These are phyloP conservation scores for Scedosporium boydii DNA, from an alignment of 2,329 filamentous ascomycete genomes.

Conservation along the genomic window DNA sequence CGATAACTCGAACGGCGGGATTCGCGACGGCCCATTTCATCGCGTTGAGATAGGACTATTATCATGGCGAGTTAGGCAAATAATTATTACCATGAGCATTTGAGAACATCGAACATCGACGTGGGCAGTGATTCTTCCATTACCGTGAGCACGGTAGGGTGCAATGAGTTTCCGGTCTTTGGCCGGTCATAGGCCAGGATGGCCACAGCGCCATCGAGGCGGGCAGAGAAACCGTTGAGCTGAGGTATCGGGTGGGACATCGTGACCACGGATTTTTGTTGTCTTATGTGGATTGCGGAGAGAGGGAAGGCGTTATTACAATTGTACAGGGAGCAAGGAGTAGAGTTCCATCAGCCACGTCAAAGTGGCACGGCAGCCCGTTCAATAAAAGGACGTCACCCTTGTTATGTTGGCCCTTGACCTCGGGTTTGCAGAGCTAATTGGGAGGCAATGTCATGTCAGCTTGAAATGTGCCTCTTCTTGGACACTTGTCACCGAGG, in stretches of 20 bases:
- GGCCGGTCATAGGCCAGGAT: constrained; percentile 3
- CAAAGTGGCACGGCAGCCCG: background rate
- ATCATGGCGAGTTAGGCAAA: background rate
- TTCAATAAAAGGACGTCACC: background rate
- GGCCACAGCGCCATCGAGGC: constrained; percentile 1
- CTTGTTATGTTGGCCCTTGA: background rate
- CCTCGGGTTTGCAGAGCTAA: background rate
- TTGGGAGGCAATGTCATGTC: background rate
- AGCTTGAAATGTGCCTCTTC: background rate
- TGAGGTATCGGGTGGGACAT: background rate
- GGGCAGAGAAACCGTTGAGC: background rate
- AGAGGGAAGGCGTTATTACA: background rate
- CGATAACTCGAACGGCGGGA: constrained; percentile 2
- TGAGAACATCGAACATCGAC: background rate
- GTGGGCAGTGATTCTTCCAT: background rate
- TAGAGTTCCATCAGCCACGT: background rate
- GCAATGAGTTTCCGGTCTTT: constrained; percentile 3
- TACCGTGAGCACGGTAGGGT: constrained; percentile 2
- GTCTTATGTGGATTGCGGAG: background rate
- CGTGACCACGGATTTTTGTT: background rate
- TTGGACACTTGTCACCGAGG: no score
- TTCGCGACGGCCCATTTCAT: constrained; percentile 2
- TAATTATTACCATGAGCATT: background rate
- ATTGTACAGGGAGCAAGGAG: background rate
- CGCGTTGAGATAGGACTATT: constrained; percentile 1